Percentiles rank a stretch among this genome's conserved stretches.
These are phyloP conservation scores for Pisolithus sp. DNA, from an alignment of 768 basidiomycete species.

Conservation along the genomic window DNA sequence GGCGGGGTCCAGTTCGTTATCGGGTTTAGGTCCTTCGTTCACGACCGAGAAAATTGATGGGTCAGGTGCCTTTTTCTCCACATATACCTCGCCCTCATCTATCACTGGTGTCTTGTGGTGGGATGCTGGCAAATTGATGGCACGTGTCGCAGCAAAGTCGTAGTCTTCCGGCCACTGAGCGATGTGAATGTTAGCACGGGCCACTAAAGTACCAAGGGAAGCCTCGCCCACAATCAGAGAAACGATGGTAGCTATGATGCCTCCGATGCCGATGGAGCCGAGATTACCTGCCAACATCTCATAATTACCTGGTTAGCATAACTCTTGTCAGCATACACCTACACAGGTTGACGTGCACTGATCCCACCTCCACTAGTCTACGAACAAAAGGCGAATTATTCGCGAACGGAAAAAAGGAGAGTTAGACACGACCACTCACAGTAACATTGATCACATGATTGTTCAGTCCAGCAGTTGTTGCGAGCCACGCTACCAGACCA, in stretches of 20 bases:
- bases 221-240: constrained; percentile 53
- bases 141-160: constrained; percentile 73
- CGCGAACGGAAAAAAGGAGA: constrained; percentile 1
- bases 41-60: constrained; percentile 32
- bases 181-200: not conserved
- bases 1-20: constrained; percentile 58
- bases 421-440: constrained; percentile 29
- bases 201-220: not conserved
- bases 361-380: constrained; percentile 48
- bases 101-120: constrained; percentile 9
- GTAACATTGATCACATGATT: constrained; percentile 63
- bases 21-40: constrained; percentile 32
- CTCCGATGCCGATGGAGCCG: constrained; percentile 77
- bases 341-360: constrained; percentile 11
- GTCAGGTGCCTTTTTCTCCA: constrained; percentile 32
- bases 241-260: constrained; percentile 58
- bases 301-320: constrained; percentile 32
- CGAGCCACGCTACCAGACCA: constrained; percentile 81
- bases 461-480: constrained; percentile 68
- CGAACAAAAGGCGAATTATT: not conserved
- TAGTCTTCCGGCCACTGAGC: constrained; percentile 73
- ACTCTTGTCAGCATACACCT: not conserved
- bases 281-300: constrained; percentile 89
- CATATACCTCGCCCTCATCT: constrained; percentile 24
- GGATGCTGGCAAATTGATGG: constrained; percentile 51